Base-by-base conservation (phyloP, 176 grass and related monocot species). In the Raddia distichophylla region DNA sequence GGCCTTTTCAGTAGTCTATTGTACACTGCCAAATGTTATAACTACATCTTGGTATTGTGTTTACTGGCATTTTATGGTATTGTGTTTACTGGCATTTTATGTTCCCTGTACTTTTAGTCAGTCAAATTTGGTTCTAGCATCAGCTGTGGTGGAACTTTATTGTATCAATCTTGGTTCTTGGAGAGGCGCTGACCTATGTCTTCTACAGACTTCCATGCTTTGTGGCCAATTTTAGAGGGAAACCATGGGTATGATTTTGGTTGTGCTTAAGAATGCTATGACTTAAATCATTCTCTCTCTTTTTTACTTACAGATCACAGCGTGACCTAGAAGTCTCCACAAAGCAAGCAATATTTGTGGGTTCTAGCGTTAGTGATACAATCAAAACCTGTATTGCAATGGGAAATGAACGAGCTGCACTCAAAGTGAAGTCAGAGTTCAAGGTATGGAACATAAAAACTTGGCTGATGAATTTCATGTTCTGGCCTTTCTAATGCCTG, bases 261-360 rank as follows among this genome's bases (percentile, higher is more conserved):
- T 44, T 35, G 44, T 70, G 45, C 64, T 77, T 51, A 51, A 68
- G 54, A 69, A 34, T 57, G 67, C 55, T 57, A 13, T 72, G 58
- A 13, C 22, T 27, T 77, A 40, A 65, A 43, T 76, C 46, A 56
- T 5, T 82, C 82, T 79, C 27, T 43, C 16, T 57, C 69, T 75
- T 3, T 15, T n/a, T 79, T 87, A 15, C 78, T 83, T 62, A 58
- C 81, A 99, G 96, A 90, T 76, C 81, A 17, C 96, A 95, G 53
- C 93, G 91, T 87, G 82, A 99, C n/a, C 89, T 99, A 75, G 96
- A 99, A 91, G 87, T 95, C 83, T 91, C 92, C 60, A 95, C 93
- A 64, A 95, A 99, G 69, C 93, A 95, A 80, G 69, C 91, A 49
- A 99, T 99, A 90, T 99, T 99, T 82, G 83, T 99, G 81, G 96